phyloP scores from a whole-genome alignment of 106 monocot genomes.

The Phalaenopsis aphrodite region DNA sequence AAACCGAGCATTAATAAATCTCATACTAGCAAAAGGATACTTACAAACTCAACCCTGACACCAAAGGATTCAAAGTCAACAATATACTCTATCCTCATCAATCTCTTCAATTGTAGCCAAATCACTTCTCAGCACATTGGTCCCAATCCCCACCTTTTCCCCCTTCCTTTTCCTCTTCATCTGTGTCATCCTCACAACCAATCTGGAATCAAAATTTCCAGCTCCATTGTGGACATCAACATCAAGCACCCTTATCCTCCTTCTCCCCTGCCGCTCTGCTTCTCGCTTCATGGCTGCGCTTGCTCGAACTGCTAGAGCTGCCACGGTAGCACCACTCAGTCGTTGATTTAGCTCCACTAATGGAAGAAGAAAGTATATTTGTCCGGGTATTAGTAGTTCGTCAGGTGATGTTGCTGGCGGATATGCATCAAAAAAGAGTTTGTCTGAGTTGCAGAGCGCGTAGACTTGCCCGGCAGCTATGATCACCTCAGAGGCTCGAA shows the following conservation, averaged over 20 bases:
- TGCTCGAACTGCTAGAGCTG: constrained; percentile 6
- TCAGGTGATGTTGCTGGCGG: not conserved
- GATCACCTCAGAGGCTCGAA: not conserved
- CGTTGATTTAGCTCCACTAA: not conserved
- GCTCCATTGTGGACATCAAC: not conserved
- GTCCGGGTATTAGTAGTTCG: constrained; percentile 1
- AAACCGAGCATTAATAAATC: too few species aligned
- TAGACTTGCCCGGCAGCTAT: not conserved
- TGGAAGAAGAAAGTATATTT: constrained; percentile 19
- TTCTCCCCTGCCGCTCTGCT: not conserved
- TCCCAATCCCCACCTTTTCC: not conserved
- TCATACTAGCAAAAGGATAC: too few species aligned
- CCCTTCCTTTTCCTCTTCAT: too few species aligned
- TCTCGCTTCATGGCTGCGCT: constrained; percentile 13
- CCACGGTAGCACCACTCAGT: not conserved
- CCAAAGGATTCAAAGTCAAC: too few species aligned
- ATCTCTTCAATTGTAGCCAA: not conserved
- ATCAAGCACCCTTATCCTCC: not conserved
- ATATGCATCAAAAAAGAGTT: constrained; percentile 1
- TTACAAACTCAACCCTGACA: too few species aligned
- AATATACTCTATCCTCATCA: too few species aligned
- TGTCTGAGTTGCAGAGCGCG: not conserved
- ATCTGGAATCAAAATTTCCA: too few species aligned
- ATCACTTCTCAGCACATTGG: not conserved
- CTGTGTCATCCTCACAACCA: too few species aligned